Conservation (phyloP, 805 yeast genomes). For the Candida namnaoensis region DNA sequence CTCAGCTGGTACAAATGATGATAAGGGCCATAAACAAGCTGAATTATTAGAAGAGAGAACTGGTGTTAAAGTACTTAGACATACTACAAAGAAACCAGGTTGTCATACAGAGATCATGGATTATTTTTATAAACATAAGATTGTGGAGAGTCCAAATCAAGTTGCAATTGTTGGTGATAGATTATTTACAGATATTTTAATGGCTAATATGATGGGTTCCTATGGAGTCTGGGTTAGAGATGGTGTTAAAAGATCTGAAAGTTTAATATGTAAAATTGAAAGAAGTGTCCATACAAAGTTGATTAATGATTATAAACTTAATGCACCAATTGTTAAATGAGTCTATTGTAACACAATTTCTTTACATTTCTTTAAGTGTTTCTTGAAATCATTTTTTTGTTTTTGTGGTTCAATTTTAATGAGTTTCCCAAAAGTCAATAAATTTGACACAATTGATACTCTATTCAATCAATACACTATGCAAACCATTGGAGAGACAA, state of each 20-base stretch:
- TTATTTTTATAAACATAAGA: constrained; percentile 42
- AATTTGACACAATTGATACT: no score
- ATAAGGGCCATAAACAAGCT: constrained; percentile 52
- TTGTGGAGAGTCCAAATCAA: constrained; percentile 38
- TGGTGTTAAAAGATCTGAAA: constrained; percentile 57
- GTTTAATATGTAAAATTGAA: constrained; percentile 45
- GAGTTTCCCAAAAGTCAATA: no score
- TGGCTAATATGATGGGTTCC: constrained; percentile 93
- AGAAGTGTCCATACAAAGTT: constrained; percentile 20
- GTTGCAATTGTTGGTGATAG: constrained; percentile 89
- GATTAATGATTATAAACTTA: neutral
- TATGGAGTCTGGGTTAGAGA: constrained; percentile 75
- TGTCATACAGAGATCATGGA: constrained; percentile 61
- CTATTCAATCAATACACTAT: no score
- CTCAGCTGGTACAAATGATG: constrained; percentile 88
- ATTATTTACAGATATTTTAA: constrained; percentile 79
- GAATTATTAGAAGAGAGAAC: constrained; percentile 47
- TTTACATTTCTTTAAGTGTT: no score
- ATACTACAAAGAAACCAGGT: constrained; percentile 75
- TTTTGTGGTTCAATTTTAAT: no score
- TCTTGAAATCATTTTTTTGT: no score
- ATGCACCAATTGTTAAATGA: neutral
- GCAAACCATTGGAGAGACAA: no score
- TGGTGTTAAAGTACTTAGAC: constrained; percentile 64
- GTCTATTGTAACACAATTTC: no score